Evolutionary conservation across 179 eudicot species (phyloP).

Genomic region (Heliamphora pulchella): DNA sequence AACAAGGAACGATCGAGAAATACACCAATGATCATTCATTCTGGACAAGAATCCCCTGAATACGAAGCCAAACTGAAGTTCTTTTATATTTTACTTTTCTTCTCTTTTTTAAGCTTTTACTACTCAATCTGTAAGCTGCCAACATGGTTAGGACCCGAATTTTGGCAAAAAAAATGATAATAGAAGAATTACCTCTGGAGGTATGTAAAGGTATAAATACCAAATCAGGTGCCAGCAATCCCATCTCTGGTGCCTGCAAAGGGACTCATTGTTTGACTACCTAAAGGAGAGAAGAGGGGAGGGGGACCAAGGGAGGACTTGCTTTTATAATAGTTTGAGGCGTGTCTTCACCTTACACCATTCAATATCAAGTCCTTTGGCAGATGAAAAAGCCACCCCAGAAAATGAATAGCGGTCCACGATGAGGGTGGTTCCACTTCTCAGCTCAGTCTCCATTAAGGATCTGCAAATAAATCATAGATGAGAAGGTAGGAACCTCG

Average conservation of each 20-base stretch:
- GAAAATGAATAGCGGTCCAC: conserved; percentile 96
- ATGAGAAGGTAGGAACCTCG: background rate
- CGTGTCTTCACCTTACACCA: conserved; percentile 74
- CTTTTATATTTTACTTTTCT: background rate
- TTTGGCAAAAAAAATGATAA: background rate
- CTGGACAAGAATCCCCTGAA: background rate
- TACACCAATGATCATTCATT: background rate
- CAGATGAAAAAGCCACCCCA: conserved; percentile 95
- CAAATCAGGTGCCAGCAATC: conserved; percentile 86
- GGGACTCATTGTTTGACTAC: conserved; percentile 2
- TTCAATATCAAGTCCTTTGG: conserved; percentile 76
- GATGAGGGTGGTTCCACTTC: conserved; percentile 74
- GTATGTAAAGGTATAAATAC: conserved; percentile 87
- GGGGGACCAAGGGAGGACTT: background rate
- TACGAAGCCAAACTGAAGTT: background rate
- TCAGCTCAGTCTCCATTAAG: conserved; percentile 76
- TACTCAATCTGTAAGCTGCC: background rate
- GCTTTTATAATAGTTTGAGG: background rate
- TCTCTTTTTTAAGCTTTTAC: no score
- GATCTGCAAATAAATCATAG: conserved; percentile 35
- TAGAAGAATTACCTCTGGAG: conserved; percentile 68
- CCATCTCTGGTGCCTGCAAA: conserved; percentile 84
- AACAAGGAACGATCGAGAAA: background rate
- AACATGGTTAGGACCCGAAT: background rate
- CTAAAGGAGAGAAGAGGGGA: background rate